Evolutionary conservation across 331 rosid genomes (phyloP).

Genomic region (Malus hybrid): DNA sequence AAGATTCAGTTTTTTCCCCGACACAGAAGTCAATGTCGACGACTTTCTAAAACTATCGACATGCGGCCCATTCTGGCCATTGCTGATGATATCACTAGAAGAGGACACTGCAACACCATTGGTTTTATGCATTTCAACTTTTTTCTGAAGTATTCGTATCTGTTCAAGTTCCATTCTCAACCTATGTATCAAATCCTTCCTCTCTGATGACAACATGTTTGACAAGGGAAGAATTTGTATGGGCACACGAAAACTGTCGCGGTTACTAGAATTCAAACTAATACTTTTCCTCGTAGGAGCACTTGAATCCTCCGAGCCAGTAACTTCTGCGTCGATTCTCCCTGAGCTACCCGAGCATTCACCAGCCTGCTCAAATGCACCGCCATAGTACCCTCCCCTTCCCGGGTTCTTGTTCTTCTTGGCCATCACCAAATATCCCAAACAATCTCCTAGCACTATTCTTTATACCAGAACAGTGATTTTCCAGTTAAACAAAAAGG

Average conservation of each 20-base stretch:
- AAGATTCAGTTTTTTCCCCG: slow-evolving; percentile 23
- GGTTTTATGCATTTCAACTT: slow-evolving; percentile 42
- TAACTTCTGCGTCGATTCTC: slow-evolving; percentile 53
- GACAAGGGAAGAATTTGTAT: slow-evolving; percentile 52
- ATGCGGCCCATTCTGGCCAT: slow-evolving; percentile 37
- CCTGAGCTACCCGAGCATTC: slow-evolving; percentile 85
- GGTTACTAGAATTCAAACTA: slow-evolving; percentile 41
- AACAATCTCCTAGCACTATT: slow-evolving; percentile 10
- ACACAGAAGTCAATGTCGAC: slow-evolving; percentile 25
- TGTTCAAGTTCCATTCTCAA: slow-evolving; percentile 65
- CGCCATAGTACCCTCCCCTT: slow-evolving; percentile 36
- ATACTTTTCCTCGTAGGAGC: slow-evolving; percentile 56
- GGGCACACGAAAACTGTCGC: slow-evolving; percentile 32
- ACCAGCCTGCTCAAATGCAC: slow-evolving; percentile 37
- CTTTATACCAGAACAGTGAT: not conserved
- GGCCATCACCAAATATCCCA: slow-evolving; percentile 26
- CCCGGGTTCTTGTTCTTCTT: slow-evolving; percentile 43
- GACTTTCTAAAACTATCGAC: slow-evolving; percentile 31
- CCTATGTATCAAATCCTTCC: slow-evolving; percentile 44
- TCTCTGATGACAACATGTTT: not conserved
- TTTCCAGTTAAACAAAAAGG: not conserved
- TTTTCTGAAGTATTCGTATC: slow-evolving; percentile 52
- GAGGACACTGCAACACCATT: slow-evolving; percentile 54
- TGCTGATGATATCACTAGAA: slow-evolving; percentile 73
- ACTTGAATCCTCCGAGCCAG: slow-evolving; percentile 64